Conservation (phyloP, 2,329 filamentous ascomycete genomes). For the Cucurbitaria berberidis region DNA sequence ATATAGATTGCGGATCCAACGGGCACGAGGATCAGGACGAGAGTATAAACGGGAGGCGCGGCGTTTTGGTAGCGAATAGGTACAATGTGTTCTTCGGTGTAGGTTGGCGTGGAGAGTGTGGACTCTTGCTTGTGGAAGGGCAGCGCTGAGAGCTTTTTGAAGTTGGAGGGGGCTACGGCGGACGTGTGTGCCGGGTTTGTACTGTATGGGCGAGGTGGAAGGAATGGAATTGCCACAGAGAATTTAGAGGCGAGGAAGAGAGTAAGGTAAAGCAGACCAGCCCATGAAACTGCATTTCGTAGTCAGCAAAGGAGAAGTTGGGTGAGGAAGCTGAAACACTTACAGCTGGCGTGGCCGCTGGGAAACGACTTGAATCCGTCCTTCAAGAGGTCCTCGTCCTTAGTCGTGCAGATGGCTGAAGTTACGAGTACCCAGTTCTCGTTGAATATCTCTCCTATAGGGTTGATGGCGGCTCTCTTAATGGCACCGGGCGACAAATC, state of each 20-base stretch:
- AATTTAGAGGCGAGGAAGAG: conserved; percentile 88
- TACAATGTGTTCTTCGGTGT: conserved; percentile 47
- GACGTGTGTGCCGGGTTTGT: conserved; percentile 58
- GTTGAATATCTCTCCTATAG: conserved; percentile 55
- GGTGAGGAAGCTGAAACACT: conserved; percentile 27
- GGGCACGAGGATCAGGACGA: conserved; percentile 73
- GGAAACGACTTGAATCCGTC: conserved; percentile 89
- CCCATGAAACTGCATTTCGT: conserved; percentile 66
- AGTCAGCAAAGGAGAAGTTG: neutral
- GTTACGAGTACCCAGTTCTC: conserved; percentile 72
- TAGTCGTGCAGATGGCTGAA: conserved; percentile 75
- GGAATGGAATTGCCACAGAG: conserved; percentile 73
- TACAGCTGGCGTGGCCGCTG: conserved; percentile 74
- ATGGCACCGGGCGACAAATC: conserved; percentile 63
- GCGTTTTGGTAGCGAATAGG: conserved; percentile 75
- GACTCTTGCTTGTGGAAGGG: conserved; percentile 36
- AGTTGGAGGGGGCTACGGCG: conserved; percentile 49
- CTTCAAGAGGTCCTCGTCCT: conserved; percentile 65
- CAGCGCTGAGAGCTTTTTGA: conserved; percentile 29
- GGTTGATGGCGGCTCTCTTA: conserved; percentile 64
- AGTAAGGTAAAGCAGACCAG: conserved; percentile 82
- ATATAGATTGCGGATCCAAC: conserved; percentile 80
- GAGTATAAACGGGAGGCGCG: conserved; percentile 80
- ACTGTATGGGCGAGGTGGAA: conserved; percentile 58
- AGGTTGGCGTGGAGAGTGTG: conserved; percentile 21